Percentiles rank a stretch among this genome's conserved stretches.
phyloP scores from a whole-genome alignment of 495 filamentous ascomycete species.

The Immersiella caudata region DNA sequence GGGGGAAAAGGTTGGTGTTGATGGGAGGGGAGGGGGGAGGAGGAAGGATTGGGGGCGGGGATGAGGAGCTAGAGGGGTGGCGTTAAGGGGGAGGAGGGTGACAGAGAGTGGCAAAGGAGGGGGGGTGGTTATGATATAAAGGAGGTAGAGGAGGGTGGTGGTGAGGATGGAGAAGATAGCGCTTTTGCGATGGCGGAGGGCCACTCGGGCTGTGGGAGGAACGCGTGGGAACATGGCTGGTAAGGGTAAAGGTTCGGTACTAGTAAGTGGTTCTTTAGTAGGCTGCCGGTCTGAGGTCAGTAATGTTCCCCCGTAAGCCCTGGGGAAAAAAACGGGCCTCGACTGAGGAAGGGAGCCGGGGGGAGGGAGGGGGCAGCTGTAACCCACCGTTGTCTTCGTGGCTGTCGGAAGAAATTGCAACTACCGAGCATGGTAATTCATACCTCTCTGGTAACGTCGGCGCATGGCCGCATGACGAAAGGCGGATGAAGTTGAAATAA shows the following conservation, averaged over 20 bases:
- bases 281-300: not conserved
- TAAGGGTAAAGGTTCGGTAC: not conserved
- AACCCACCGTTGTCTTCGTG: too few relatives aligned
- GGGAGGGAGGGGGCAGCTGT: too few relatives aligned
- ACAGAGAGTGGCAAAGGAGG: not conserved
- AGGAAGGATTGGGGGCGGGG: not conserved
- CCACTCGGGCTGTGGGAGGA: not conserved
- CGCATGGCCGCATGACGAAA: not conserved
- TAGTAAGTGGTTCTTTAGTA: not conserved
- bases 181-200: conserved; percentile 3
- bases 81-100: conserved; percentile 18
- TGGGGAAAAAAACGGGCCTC: too few relatives aligned
- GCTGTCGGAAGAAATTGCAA: too few relatives aligned
- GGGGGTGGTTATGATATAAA: not conserved
- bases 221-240: not conserved
- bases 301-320: too few relatives aligned
- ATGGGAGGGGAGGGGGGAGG: not conserved
- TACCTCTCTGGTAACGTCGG: too few relatives aligned
- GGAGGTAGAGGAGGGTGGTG: not conserved
- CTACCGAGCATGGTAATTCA: too few relatives aligned
- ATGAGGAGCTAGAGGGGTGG: conserved; percentile 48
- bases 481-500: not conserved
- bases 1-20: not conserved
- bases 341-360: not conserved
- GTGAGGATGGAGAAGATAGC: not conserved